Evolutionary conservation across 2,329 filamentous ascomycete genomes (phyloP), one percentile per base, ranked within the genome.

Genomic region (Xylaria sp.): DNA sequence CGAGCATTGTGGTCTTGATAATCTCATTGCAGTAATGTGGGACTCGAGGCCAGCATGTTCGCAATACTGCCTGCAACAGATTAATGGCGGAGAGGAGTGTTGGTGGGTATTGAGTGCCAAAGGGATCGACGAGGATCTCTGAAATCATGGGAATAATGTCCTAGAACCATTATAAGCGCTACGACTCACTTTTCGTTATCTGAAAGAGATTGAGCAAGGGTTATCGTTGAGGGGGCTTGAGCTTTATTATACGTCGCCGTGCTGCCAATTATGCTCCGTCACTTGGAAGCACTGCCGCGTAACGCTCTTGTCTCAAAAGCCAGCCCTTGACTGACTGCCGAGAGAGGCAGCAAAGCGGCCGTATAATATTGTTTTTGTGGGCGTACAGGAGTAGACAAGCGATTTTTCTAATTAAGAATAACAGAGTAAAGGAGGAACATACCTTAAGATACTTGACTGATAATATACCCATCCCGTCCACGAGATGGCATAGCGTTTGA

Each of bases 21-120:
- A 95, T 80, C 67, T 92, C 88, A 4, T 86, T 87, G 33, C 87
- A 82, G 81, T 92, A 90, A 36, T 81, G 80, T 59, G 82, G 76
- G 4, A 97, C 81, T 4, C 93, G 84, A 11, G 92, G 91, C 89
- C 93, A 94, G 67, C 88, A 88, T 67, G 86, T 89, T 13, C 85
- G 72, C 11, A 97, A 80, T 15, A 91, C 80, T 0, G 82, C 80
- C 61, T 88, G 85, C 26, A 93, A 74, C 0, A 88, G 84, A 20
- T 82, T 77, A 2, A 85, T 78, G 0, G 88, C 85, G 0, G 86
- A 82, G 0, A 84, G 62, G 1, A 93, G 79, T 1, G 90, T 81
- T 0, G 83, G 80, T 0, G 86, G 82, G 69, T 87, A 83, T 1
- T 85, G 83, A 10, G 86, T 81, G 0, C 86, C 85, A 75, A 96